Base-by-base conservation (phyloP, 768 basidiomycete genomes). In the Rossbeevera mucosa region DNA sequence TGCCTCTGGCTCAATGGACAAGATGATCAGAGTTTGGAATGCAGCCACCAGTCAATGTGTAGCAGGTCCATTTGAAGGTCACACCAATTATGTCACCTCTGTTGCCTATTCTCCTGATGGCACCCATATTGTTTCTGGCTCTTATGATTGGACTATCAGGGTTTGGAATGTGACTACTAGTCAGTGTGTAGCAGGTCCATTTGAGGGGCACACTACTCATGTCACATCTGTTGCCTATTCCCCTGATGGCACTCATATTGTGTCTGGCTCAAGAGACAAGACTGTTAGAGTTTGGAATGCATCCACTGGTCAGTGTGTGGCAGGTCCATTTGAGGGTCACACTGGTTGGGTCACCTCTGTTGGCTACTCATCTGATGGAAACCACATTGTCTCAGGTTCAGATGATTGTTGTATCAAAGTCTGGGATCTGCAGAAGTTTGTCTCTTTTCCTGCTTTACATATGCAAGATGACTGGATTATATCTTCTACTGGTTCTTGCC, bases 201-300 rank as follows among this genome's bases (percentile, higher is more conserved):
- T 3, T 31, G 14, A 14, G 16, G n/a, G n/a, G n/a, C n/a, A n/a
- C n/a, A n/a, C n/a, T n/a, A n/a, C n/a, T n/a, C n/a, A n/a, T n/a
- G 31, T 31, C 31, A 16, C 14, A 16, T 31, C 31, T 31, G 31
- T 31, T 31, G 31, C 31, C 11, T 31, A 31, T 31, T 31, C 31
- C 14, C 31, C 16, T 31, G 31, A 31, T 31, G 31, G 31, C 14
- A 31, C 31, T 31, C 31, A 31, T 16, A 16, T 31, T 31, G 31
- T 31, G 14, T 31, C 31, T 31, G 31, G 31, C 16, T 31, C 31
- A 31, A 16, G 16, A 3, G 31, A 56, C 8, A 29, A 21, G 0
- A 54, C 40, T n/a, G 24, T 47, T 9, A 51, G 45, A 16, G 18
- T 66, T 18, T 67, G 61, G 64, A 46, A 61, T 48, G 41, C 41